Evolutionary conservation across 495 filamentous ascomycete species (phyloP), one percentile per base, ranked within the genome.

Genomic region (Chaetomium cochliodes): DNA sequence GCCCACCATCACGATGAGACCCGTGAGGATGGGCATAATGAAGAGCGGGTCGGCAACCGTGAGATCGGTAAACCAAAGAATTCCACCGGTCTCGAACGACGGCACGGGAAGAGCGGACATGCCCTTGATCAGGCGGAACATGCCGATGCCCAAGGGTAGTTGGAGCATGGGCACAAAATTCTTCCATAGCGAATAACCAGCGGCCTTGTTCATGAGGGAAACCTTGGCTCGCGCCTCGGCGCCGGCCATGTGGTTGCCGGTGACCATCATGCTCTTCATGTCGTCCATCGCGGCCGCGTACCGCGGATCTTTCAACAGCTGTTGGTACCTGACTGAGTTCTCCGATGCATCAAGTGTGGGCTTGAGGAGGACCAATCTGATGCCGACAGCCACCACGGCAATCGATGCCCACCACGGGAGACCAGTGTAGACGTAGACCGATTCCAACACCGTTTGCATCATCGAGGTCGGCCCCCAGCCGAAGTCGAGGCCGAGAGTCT

Each of bases 321-420:
- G 76, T 65, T 82, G 79, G 60, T 88, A 75, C 61, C 79, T 80
- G 16, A 90, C 86, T 12, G 72, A 66, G 25, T 80, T 84, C 65
- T 91, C 86, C 13, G 86, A 79, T 22, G 86, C 82, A 23, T 74
- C 71, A 11, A 93, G 67, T 65, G 85, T 84, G 13, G 86, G 81
- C 58, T 86, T 85, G 71, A 97, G 79, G 22, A 94, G 76, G 12
- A 74, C 70, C 2, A 82, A n/a, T 53, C 93, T 87, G 66, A 92
- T 72, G n/a, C 82, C 41, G 0, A 92, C 3, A 42, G 90, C 86
- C 0, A 87, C 80, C 8, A 83, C 69, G 15, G 86, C 70, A 59
- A 97, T 88, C 63, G 90, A 86, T 8, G 76, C 85, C 87, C 91
- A 92, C 94, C 93, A 97, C 2, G 91, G 90, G 58, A 90, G 73